Base-by-base conservation (phyloP, 495 filamentous ascomycete species). In the Aspergillus affinis region DNA sequence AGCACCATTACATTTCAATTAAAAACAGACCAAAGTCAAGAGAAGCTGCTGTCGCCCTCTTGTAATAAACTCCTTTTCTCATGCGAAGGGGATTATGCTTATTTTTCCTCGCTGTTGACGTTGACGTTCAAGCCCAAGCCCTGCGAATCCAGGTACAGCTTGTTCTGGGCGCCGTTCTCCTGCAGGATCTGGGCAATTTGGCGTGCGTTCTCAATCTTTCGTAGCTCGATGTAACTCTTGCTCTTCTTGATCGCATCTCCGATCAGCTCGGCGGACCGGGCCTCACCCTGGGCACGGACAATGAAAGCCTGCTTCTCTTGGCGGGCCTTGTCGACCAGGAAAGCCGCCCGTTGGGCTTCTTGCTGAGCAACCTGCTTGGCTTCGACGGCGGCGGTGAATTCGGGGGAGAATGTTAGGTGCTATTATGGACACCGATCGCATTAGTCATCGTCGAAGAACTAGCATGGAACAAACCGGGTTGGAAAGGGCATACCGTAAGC, bases 251-350 rank as follows among this genome's bases (percentile, higher is more conserved):
- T 97, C 36, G 94, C 94, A 47, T 98, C 94, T 74, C 94, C 94
- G 66, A 98, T 97, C 51, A 98, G 89, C 75, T 98, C 92, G 32
- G 94, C 94, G 50, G 94, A 98, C 65, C 94, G 91, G 47, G 94
- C 94, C 78, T 98, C 94, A 92, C 94, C 94, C 84, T 98, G 95
- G 15, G 94, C 94, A 75, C 92, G 90, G 66, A 98, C 94, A 66
- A 98, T 93, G 80, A 91, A 97, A 59, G 94, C 94, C 80, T 98
- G 95, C 82, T 98, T 98, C 84, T 98, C 94, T 75, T 98, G 94
- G 61, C 94, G 90, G 41, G 94, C 94, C 79, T 98, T 98, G 84
- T 98, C 94, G 64, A 98, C 94, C 45, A 98, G 82, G 82, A 98
- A 98, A 47, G 94, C 94, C 29, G 94, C 94, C 58, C 93, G 88